Conservation (phyloP, 805 yeast species). For the Saturnispora diversa region DNA sequence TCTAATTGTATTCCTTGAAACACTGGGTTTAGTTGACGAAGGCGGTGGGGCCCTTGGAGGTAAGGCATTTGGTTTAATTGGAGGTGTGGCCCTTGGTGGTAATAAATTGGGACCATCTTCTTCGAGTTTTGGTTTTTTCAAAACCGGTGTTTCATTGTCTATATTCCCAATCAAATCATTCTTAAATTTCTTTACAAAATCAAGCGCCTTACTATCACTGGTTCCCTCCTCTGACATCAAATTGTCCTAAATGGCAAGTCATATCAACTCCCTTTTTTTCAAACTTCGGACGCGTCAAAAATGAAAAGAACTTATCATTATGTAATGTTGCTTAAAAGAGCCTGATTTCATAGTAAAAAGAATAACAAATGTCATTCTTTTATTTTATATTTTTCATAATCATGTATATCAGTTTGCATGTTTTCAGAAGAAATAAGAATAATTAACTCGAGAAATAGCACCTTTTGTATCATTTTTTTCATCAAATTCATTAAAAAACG, state of each 20-base stretch:
- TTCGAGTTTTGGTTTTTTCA: constrained; percentile 6
- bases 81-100: constrained; percentile 10
- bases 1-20: no score
- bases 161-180: background rate
- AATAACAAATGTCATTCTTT: no score
- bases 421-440: no score
- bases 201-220: background rate
- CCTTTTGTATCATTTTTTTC: no score
- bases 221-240: background rate
- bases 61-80: background rate
- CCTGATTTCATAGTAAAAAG: no score
- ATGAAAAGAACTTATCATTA: no score
- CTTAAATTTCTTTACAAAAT: background rate
- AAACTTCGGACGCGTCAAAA: background rate
- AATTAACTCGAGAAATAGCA: no score
- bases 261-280: no score
- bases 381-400: background rate
- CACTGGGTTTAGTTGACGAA: background rate
- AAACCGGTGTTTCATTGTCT: background rate
- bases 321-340: no score
- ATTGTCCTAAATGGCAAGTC: no score
- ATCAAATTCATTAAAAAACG: no score
- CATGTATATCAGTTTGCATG: background rate
- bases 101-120: background rate
- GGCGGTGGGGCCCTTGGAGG: constrained; percentile 12